Base-by-base conservation (phyloP, 768 basidiomycete genomes). In the Trametes maxima region DNA sequence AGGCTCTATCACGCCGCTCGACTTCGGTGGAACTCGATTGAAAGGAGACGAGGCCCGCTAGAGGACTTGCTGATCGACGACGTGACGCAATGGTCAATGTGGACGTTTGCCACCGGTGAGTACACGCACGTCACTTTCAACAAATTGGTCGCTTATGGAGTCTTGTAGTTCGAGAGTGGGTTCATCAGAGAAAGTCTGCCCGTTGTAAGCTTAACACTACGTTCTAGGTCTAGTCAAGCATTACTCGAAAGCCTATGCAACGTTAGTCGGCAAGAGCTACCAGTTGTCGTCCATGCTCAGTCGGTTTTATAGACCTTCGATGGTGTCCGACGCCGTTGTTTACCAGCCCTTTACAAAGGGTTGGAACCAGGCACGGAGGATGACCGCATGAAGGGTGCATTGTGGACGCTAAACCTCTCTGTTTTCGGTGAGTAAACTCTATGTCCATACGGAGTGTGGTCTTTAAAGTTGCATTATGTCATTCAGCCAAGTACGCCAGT, bases 311-410 rank as follows among this genome's bases (percentile, higher is more conserved):
- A 90, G 88, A 72, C 79, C 2, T 90, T 86, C 66, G 90, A 91
- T 68, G 90, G 88, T 5, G 80, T 88, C 39, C 79, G 86, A 36
- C 80, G 79, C 16, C 83, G 88, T n/a, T 81, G 82, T 39, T 76
- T 89, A 19, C 87, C 88, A 10, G 61, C 76, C 44, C 71, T 89
- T n/a, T 83, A 85, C 61, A 72, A 78, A 42, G 82, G 84, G 5
- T 74, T 89, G 53, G 78, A 82, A 51, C 85, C 87, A 6, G 91
- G 88, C 2, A 82, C 81, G 19, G 92, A 95, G 40, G 91, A 92
- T 66, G 92, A 94, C 70, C 82, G 89, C n/a, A 92, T 94, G 87
- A 95, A 97, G 76, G 94, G 94, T 11, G 90, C 92, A 3, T 74
- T 94, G 19, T 94, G 91, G 85, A 87, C 88, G 4, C 70, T 94